These are phyloP conservation scores for Gilbertella persicaria DNA, from an alignment of 371 early-diverging fungal genomes.

Conservation along the genomic window DNA sequence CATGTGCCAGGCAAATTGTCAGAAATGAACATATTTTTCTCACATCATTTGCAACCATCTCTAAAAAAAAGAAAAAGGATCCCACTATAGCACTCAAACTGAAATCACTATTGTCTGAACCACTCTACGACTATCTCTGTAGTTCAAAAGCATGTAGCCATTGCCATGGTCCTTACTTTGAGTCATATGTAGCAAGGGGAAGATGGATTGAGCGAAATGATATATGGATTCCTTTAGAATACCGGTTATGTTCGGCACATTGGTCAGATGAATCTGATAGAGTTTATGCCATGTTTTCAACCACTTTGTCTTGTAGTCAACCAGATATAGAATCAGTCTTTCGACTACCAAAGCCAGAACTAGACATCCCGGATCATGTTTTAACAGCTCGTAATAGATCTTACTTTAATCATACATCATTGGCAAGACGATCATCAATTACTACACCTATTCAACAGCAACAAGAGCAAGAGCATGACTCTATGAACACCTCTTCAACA, in stretches of 20 bases:
- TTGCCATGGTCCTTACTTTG: constrained; percentile 88
- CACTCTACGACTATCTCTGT: constrained; percentile 61
- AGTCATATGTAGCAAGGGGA: constrained; percentile 57
- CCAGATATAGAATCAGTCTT: background rate
- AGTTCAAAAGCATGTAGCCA: constrained; percentile 72
- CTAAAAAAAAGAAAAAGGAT: constrained; percentile 5
- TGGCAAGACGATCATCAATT: background rate
- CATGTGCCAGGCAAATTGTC: constrained; percentile 69
- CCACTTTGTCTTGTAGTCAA: background rate
- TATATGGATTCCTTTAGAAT: constrained; percentile 65
- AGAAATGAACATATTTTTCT: constrained; percentile 18
- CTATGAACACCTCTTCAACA: background rate
- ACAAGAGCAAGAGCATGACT: background rate
- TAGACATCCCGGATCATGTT: background rate
- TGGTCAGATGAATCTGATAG: constrained; percentile 76
- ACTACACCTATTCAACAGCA: background rate
- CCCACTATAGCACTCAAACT: background rate
- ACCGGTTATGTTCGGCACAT: constrained; percentile 76
- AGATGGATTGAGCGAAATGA: constrained; percentile 63
- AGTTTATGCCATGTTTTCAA: constrained; percentile 32
- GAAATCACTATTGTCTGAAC: constrained; percentile 22
- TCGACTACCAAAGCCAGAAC: background rate
- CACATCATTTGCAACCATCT: constrained; percentile 24
- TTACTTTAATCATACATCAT: background rate
- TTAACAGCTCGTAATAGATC: background rate